phyloP scores from a whole-genome alignment of 441 rosid genomes.

The Aleurites moluccanus region DNA sequence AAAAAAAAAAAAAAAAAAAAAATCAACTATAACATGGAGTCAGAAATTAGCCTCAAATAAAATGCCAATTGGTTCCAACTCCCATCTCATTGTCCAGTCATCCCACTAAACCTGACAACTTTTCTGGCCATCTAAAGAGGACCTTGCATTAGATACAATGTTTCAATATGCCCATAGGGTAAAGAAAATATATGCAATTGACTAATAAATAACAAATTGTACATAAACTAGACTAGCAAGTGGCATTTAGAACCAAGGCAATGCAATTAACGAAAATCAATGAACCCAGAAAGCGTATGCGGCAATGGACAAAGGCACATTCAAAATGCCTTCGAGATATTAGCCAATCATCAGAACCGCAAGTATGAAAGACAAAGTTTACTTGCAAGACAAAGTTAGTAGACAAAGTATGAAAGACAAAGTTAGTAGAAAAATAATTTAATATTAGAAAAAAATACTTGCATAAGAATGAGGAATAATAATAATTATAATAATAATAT shows the following conservation, averaged over 20 bases:
- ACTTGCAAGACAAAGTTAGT: not conserved
- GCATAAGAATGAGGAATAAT: not conserved
- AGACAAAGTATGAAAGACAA: not conserved
- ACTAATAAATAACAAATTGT: slow-evolving; percentile 16
- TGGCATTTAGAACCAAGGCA: slow-evolving; percentile 5
- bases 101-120: slow-evolving; percentile 9
- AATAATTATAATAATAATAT: not conserved
- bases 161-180: slow-evolving; percentile 7
- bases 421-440: not conserved
- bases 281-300: not conserved
- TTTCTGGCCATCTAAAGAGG: not conserved
- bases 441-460: not conserved
- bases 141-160: not conserved
- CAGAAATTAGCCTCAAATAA: slow-evolving; percentile 13
- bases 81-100: slow-evolving; percentile 13
- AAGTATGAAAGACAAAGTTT: not conserved
- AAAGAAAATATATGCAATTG: slow-evolving; percentile 7
- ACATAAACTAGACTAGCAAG: slow-evolving; percentile 6
- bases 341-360: slow-evolving; percentile 7
- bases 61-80: slow-evolving; percentile 6
- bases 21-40: slow-evolving; percentile 4
- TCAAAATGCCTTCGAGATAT: slow-evolving; percentile 2
- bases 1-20: not conserved
- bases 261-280: slow-evolving; percentile 9
- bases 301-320: not conserved